Conservation (phyloP, 2,329 filamentous ascomycete species). For the Basipetospora chlamydospora region DNA sequence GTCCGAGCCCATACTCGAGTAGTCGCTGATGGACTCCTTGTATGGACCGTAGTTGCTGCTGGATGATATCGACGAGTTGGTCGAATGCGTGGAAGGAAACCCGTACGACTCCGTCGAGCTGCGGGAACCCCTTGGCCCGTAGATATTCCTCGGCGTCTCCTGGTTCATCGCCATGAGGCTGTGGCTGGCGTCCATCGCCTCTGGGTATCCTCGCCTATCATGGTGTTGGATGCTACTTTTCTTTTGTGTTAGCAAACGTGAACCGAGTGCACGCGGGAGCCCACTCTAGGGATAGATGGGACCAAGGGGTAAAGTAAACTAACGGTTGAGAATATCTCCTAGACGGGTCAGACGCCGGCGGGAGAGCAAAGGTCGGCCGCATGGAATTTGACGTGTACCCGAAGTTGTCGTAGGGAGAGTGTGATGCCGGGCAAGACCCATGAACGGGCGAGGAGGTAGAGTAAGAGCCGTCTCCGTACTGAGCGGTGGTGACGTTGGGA, state of each 20-base stretch:
- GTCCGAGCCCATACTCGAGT: slow-evolving; percentile 78
- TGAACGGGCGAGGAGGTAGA: slow-evolving; percentile 52
- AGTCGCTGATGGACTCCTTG: slow-evolving; percentile 81
- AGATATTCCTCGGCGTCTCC: slow-evolving; percentile 83
- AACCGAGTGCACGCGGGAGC: no score
- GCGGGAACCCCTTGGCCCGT: slow-evolving; percentile 53
- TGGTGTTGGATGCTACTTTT: slow-evolving; percentile 37
- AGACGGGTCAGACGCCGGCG: slow-evolving; percentile 37
- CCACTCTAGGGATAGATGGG: not conserved
- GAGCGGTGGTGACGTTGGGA: slow-evolving; percentile 42
- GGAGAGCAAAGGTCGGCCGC: slow-evolving; percentile 42
- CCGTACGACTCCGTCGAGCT: slow-evolving; percentile 78
- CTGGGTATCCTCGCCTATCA: slow-evolving; percentile 60
- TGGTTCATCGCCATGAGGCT: slow-evolving; percentile 95
- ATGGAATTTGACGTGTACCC: slow-evolving; percentile 57
- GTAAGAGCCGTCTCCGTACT: slow-evolving; percentile 57
- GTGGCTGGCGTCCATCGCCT: slow-evolving; percentile 82
- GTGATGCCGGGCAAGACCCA: slow-evolving; percentile 50
- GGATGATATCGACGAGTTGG: slow-evolving; percentile 81
- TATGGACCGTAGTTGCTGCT: slow-evolving; percentile 68
- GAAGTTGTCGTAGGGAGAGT: slow-evolving; percentile 59
- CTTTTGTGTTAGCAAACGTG: slow-evolving; percentile 12
- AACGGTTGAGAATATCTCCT: slow-evolving; percentile 75
- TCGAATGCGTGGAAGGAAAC: slow-evolving; percentile 73
- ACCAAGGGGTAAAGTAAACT: slow-evolving; percentile 27